phyloP scores from a whole-genome alignment of 345 rosid species.

The Carallia brachiata region DNA sequence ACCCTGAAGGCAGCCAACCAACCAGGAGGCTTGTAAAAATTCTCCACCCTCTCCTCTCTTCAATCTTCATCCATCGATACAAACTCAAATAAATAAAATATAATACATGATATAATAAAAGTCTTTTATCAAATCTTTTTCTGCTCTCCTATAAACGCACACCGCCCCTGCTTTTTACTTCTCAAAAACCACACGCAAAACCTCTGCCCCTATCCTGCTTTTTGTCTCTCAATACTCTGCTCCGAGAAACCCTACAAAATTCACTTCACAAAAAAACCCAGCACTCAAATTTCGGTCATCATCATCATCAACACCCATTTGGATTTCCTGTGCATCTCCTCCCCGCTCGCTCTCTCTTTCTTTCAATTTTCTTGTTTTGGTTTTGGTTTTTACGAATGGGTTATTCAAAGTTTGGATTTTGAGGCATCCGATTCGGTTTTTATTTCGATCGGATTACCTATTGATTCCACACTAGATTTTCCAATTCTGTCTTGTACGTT shows the following conservation, averaged over 20 bases:
- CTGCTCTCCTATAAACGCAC: constrained; percentile 28
- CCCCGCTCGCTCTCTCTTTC: constrained; percentile 36
- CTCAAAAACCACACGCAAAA: neutral
- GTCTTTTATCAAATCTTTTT: constrained; percentile 13
- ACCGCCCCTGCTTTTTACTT: constrained; percentile 11
- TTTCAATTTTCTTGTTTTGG: neutral
- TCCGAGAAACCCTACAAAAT: no score
- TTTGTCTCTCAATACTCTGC: neutral
- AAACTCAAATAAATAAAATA: no score
- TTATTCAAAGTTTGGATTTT: constrained; percentile 20
- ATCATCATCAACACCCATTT: neutral
- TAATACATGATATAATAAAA: neutral
- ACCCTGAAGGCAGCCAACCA: constrained; percentile 27
- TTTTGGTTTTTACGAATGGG: neutral
- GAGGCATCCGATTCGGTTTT: constrained; percentile 50
- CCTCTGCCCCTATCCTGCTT: constrained; percentile 12
- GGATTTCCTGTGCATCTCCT: neutral
- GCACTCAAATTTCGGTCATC: neutral
- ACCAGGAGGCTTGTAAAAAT: constrained; percentile 26
- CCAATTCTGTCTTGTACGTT: constrained; percentile 10
- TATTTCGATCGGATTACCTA: constrained; percentile 33
- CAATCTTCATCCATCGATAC: no score
- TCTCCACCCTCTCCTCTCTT: neutral
- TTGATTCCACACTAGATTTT: constrained; percentile 33
- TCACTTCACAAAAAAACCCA: no score